A percentile compares a stretch with the other conserved stretches of the same genome.
These are phyloP conservation scores for Gynochthodes officinalis DNA, from an alignment of 257 asterid genomes.

Conservation along the genomic window DNA sequence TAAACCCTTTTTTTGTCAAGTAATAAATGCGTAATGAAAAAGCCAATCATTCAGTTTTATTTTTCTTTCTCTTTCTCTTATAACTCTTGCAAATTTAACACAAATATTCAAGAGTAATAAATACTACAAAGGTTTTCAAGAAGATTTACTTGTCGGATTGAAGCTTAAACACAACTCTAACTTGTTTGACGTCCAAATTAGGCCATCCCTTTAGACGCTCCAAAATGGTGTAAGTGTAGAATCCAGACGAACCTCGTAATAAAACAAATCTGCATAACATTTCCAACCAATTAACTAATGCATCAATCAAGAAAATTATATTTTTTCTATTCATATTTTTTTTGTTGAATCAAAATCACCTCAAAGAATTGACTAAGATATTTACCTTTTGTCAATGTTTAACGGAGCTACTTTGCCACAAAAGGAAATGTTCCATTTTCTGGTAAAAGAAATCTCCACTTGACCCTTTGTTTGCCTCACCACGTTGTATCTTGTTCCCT, in stretches of 20 bases:
- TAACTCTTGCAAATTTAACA: too few species aligned
- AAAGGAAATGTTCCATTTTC: conserved; percentile 30
- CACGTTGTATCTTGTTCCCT: conserved; percentile 41
- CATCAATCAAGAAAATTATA: too few species aligned
- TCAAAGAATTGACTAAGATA: not conserved
- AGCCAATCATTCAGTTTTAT: too few species aligned
- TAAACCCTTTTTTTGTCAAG: too few species aligned
- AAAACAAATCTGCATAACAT: conserved; percentile 39
- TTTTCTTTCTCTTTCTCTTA: not conserved
- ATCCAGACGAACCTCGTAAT: conserved; percentile 44
- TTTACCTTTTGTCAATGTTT: conserved; percentile 54
- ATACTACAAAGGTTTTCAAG: not conserved
- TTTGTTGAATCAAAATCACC: not conserved
- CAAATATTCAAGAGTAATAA: too few species aligned
- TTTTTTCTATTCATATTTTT: too few species aligned
- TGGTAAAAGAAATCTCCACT: conserved; percentile 51
- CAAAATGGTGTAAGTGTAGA: conserved; percentile 46
- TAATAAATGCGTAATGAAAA: too few species aligned
- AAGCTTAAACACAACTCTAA: conserved; percentile 49
- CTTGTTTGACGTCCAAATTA: conserved; percentile 31
- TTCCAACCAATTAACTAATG: not conserved
- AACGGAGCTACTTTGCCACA: conserved; percentile 34
- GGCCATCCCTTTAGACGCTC: conserved; percentile 46
- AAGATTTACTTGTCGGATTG: conserved; percentile 27
- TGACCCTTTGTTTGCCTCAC: conserved; percentile 31